These are phyloP conservation scores for Pseudozyma hubeiensis DNA, from an alignment of 1,284 basidiomycete genomes.

Conservation along the genomic window DNA sequence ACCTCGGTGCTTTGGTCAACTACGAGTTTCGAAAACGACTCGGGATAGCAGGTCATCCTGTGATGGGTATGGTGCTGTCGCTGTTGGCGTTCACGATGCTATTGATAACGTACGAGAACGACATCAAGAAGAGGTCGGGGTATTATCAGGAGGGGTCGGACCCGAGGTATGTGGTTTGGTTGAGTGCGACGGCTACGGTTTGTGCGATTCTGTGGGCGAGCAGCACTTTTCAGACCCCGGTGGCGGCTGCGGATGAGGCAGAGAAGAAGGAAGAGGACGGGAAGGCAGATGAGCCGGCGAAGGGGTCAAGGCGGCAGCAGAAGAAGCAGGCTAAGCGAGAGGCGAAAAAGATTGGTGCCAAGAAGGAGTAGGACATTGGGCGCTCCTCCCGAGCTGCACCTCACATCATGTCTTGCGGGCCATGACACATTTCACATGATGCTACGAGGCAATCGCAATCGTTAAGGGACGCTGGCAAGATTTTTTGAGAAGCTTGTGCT, in stretches of 20 bases:
- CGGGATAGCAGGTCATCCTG: conserved; percentile 27
- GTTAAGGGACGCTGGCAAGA: too few species aligned
- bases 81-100: conserved; percentile 36
- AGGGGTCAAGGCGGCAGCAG: conserved; percentile 24
- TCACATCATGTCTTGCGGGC: too few species aligned
- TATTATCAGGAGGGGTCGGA: conserved; percentile 36
- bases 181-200: conserved; percentile 18
- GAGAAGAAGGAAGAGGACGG: not conserved
- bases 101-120: conserved; percentile 41
- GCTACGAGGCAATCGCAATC: too few species aligned
- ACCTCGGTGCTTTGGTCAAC: conserved; percentile 39
- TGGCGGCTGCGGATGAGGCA: conserved; percentile 8
- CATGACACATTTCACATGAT: not conserved
- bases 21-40: conserved; percentile 22
- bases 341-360: conserved; percentile 28
- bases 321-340: conserved; percentile 44
- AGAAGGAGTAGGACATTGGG: conserved; percentile 7
- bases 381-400: not conserved
- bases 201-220: conserved; percentile 40
- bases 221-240: conserved; percentile 19
- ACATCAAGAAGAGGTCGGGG: conserved; percentile 37
- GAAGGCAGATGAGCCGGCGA: not conserved
- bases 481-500: too few species aligned
- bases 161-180: conserved; percentile 24
- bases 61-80: conserved; percentile 20